Percentiles rank a stretch among this genome's conserved stretches.
Conservation (phyloP, 2,329 filamentous ascomycete genomes). For the Trichoderma aggressivum region DNA sequence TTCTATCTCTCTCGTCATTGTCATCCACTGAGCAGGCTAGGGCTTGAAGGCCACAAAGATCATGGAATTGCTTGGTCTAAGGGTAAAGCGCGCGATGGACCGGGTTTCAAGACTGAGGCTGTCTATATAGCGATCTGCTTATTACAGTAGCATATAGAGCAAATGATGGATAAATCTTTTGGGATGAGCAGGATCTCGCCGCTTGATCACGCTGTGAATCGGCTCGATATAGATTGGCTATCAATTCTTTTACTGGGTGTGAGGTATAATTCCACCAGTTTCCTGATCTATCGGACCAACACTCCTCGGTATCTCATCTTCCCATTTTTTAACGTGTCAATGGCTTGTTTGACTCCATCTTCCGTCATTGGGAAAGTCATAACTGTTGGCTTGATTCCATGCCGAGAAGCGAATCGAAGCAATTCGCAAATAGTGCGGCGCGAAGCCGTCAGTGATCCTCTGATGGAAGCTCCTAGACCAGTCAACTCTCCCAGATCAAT, state of each 20-base stretch:
- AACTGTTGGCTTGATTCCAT: not conserved
- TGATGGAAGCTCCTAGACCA: not conserved
- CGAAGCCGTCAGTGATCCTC: not conserved
- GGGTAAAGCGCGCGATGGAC: too few species aligned
- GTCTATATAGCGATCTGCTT: too few species aligned
- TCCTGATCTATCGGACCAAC: not conserved
- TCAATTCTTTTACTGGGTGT: not conserved
- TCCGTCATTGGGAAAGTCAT: not conserved
- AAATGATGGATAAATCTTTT: not conserved
- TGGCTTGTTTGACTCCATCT: not conserved
- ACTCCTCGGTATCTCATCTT: constrained; percentile 3
- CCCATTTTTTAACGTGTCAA: not conserved
- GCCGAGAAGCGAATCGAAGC: not conserved
- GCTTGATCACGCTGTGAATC: not conserved
- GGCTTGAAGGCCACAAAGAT: too few species aligned
- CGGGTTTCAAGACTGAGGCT: too few species aligned
- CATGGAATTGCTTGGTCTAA: too few species aligned
- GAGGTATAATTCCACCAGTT: not conserved
- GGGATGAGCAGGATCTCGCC: not conserved
- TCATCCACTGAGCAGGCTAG: too few species aligned
- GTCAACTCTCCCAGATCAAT: not conserved
- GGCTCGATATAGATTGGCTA: not conserved
- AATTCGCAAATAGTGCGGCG: not conserved
- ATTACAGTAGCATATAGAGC: not conserved
- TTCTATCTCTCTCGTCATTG: too few species aligned